Conservation (phyloP, 306 rosid genomes). For the Quercus mongolica region DNA sequence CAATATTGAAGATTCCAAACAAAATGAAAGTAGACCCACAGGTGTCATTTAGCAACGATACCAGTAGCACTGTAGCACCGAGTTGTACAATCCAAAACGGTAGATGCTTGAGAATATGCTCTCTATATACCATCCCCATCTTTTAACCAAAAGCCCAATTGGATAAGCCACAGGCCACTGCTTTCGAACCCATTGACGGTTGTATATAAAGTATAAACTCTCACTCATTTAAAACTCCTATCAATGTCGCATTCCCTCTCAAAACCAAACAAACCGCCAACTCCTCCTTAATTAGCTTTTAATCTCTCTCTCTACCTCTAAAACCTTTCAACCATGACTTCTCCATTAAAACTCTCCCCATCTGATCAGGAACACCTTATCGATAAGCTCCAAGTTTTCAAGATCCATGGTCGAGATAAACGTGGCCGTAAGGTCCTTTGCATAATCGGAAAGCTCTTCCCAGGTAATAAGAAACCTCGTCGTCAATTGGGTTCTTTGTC, state of each 20-base stretch:
- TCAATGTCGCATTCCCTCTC: background rate
- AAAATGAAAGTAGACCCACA: background rate
- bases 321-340: background rate
- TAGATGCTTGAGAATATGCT: constrained; percentile 12
- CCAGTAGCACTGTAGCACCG: background rate
- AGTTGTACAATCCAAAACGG: background rate
- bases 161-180: background rate
- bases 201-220: background rate
- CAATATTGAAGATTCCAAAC: background rate
- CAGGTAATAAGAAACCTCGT: constrained; percentile 12
- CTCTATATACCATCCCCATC: too few relatives aligned
- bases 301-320: background rate
- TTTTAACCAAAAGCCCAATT: background rate
- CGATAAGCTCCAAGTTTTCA: constrained; percentile 25
- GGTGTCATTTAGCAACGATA: background rate
- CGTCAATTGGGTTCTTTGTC: too few relatives aligned
- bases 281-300: background rate
- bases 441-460: constrained; percentile 35
- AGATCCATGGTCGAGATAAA: constrained; percentile 38
- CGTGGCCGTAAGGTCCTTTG: constrained; percentile 25
- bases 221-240: too few relatives aligned
- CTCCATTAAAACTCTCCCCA: constrained; percentile 5
- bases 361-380: constrained; percentile 16
- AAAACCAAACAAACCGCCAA: background rate
- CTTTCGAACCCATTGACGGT: background rate